A percentile compares a stretch with the other conserved stretches of the same genome.
These are phyloP conservation scores for Multifurca ochricompacta DNA, from an alignment of 768 basidiomycete genomes.

Conservation along the genomic window DNA sequence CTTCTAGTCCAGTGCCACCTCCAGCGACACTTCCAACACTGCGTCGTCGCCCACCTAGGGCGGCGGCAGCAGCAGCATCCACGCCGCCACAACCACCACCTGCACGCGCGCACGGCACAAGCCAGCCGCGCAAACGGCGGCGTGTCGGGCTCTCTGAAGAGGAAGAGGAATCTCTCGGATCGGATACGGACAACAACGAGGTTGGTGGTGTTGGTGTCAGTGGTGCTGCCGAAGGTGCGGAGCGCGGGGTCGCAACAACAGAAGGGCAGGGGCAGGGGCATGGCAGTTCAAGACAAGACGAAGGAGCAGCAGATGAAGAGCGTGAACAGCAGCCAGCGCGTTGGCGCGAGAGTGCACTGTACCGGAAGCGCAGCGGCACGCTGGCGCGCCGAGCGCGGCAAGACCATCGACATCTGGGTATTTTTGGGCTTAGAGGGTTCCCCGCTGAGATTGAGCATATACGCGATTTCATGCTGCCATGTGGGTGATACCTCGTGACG, in stretches of 20 bases:
- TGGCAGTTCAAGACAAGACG: too few species aligned
- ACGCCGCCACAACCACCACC: background rate
- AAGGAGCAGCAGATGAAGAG: slow-evolving; percentile 4
- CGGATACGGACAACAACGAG: slow-evolving; percentile 12
- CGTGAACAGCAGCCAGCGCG: background rate
- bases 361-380: slow-evolving; percentile 47
- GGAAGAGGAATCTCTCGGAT: slow-evolving; percentile 18
- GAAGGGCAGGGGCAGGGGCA: slow-evolving; percentile 13
- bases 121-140: slow-evolving; percentile 9
- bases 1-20: background rate
- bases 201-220: too few species aligned
- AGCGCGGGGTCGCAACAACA: background rate
- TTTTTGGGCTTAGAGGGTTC: slow-evolving; percentile 54
- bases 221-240: background rate
- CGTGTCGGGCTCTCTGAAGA: slow-evolving; percentile 15
- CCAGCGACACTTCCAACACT: background rate
- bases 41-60: slow-evolving; percentile 7
- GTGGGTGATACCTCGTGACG: slow-evolving; percentile 31
- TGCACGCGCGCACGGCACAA: background rate
- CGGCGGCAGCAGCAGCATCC: slow-evolving; percentile 4
- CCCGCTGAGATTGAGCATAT: slow-evolving; percentile 37
- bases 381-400: slow-evolving; percentile 37
- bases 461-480: slow-evolving; percentile 50
- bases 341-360: slow-evolving; percentile 24
- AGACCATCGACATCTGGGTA: slow-evolving; percentile 46